A percentile compares a stretch with the other conserved stretches of the same genome.
These are phyloP conservation scores for Ammopiptanthus mongolicus DNA, from an alignment of 306 rosid species.

Conservation along the genomic window DNA sequence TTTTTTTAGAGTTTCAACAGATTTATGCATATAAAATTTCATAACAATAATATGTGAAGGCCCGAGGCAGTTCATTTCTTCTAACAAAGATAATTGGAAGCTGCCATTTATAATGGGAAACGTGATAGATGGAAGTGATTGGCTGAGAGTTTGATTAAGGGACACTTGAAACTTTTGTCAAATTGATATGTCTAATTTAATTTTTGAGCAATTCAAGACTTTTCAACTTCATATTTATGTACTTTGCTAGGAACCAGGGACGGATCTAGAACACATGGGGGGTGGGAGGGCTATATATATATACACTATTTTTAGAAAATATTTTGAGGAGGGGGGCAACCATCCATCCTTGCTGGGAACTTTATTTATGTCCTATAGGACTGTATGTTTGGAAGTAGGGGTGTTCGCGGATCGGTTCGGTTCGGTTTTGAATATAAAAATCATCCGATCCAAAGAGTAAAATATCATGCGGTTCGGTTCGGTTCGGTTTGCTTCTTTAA, in stretches of 20 bases:
- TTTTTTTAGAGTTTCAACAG: not conserved
- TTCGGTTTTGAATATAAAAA: no score
- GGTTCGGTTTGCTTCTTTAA: no score
- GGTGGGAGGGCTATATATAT: no score
- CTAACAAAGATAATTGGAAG: not conserved
- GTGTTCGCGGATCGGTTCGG: no score
- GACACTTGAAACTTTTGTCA: not conserved
- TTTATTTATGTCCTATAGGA: not conserved
- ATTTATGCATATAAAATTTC: not conserved
- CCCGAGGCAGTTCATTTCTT: not conserved
- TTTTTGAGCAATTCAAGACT: not conserved
- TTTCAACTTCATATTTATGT: not conserved
- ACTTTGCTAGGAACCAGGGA: not conserved
- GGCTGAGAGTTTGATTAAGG: not conserved
- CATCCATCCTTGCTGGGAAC: not conserved
- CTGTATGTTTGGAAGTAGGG: no score
- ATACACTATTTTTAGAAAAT: no score
- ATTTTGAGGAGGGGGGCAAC: no score
- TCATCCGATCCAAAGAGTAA: no score
- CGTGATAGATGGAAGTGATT: not conserved
- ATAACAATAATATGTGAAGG: not conserved
- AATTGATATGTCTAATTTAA: conserved; percentile 5
- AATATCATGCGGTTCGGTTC: no score
- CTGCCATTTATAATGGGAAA: not conserved
- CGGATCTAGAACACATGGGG: no score